Base-by-base conservation (phyloP, 768 basidiomycete genomes). In the Boletus barrowsii region DNA sequence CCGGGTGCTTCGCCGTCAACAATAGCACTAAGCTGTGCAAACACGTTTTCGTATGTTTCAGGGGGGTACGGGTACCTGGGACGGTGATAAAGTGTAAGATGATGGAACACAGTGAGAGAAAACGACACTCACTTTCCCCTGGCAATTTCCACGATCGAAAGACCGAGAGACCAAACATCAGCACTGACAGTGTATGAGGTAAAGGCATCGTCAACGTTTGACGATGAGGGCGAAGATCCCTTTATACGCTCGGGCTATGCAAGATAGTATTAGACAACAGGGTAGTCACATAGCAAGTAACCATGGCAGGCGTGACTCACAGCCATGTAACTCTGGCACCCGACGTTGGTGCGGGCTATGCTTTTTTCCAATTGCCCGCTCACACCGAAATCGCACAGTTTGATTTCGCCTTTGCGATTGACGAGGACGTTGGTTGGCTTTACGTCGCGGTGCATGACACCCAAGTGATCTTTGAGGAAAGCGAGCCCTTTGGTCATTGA, bases 301-400 rank as follows among this genome's bases (percentile, higher is more conserved):
- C 41, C 47, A 44, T 24, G 62, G 24, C 3, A 49, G 17, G 32
- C 10, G 39, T 42, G 36, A 79, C 87, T 70, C 71, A 93, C 93
- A 45, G 96, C 96, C 94, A 99, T 98, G 72, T 99, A 99, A 56
- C 85, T 88, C 70, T 99, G 97, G 68, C 97, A 99, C 8, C 97
- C 97, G 37, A 99, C 98, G 64, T 98, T 98, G 7, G 97, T 99
- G 73, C 95, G 96, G 17, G 97, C 97, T 20, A 99, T 78, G 52
- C 87, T 90, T 69, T 93, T 93, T 72, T 99, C 96, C 37, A 99
- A 82, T 68, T 99, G 95, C 7, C 96, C 96, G 10, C 94, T 97
- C 0, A 98, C 93, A n/a, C 97, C 97, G 70, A 99, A 99, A 68
- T 99, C 97, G 68, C 94, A 97, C 2, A 99, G 80, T 72, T 98